A percentile compares a stretch with the other conserved stretches of the same genome.
phyloP scores from a whole-genome alignment of 2,329 filamentous ascomycete species.

The Arthrobotrys iridis region DNA sequence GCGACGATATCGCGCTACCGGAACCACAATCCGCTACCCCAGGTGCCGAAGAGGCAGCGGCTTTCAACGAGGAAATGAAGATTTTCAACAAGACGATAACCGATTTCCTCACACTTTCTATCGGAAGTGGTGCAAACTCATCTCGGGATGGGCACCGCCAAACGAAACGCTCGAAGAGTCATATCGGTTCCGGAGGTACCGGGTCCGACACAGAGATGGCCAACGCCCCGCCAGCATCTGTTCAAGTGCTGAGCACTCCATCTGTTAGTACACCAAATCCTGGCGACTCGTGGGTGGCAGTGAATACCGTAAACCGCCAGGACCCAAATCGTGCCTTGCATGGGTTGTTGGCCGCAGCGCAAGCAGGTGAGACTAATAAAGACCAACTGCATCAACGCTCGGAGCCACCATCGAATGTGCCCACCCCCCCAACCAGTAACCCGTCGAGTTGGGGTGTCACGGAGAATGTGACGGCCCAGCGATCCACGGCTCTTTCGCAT shows the following conservation, averaged over 20 bases:
- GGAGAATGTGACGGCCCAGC: constrained; percentile 18
- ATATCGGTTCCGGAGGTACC: constrained; percentile 36
- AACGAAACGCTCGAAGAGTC: constrained; percentile 46
- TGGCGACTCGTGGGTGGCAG: constrained; percentile 52
- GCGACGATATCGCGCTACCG: constrained; percentile 28
- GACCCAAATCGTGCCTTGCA: constrained; percentile 41
- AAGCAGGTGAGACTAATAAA: constrained; percentile 40
- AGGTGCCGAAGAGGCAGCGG: constrained; percentile 32
- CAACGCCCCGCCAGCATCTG: constrained; percentile 38
- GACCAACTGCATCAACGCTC: constrained; percentile 36
- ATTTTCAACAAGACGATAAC: constrained; percentile 53
- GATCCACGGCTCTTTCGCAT: constrained; percentile 21
- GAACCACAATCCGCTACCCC: constrained; percentile 24
- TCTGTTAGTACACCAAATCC: constrained; percentile 11
- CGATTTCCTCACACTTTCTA: constrained; percentile 44
- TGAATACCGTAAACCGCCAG: constrained; percentile 39
- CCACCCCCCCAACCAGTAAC: constrained; percentile 32
- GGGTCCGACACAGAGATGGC: constrained; percentile 50
- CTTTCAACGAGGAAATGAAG: constrained; percentile 51
- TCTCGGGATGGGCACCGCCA: constrained; percentile 47
- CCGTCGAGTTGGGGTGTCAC: constrained; percentile 21
- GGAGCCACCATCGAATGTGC: constrained; percentile 39
- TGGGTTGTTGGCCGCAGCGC: constrained; percentile 38
- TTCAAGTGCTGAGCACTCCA: background rate
- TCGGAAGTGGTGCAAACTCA: constrained; percentile 21